Percentiles rank a stretch among this genome's conserved stretches.
Conservation (phyloP, 768 basidiomycete genomes). For the Phylloporus sp. region DNA sequence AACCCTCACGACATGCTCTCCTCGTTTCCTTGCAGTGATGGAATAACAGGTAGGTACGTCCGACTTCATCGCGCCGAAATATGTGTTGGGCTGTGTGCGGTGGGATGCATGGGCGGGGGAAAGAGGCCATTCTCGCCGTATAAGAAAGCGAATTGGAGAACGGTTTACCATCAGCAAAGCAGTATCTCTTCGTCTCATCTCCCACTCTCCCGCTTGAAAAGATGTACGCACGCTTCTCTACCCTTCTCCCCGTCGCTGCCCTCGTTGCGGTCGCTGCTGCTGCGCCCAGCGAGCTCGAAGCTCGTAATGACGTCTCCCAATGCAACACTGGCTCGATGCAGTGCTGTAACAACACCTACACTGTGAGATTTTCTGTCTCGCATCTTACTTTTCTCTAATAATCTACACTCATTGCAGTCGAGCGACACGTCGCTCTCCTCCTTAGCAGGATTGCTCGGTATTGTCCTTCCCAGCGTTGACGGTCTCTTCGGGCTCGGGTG, state of each 20-base stretch:
- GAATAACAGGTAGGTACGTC: background rate
- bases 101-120: background rate
- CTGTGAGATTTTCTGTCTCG: background rate
- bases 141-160: constrained; percentile 4
- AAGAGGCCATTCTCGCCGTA: background rate
- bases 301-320: background rate
- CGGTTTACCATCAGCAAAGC: background rate
- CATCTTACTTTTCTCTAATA: background rate
- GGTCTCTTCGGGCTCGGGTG: constrained; percentile 6
- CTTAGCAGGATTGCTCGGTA: background rate
- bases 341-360: constrained; percentile 4
- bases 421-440: background rate
- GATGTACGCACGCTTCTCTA: constrained; percentile 8
- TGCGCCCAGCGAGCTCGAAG: constrained; percentile 6
- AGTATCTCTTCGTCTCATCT: background rate
- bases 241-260: constrained; percentile 10
- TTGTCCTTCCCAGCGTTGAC: background rate
- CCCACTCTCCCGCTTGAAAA: background rate
- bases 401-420: background rate
- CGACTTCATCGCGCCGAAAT: background rate
- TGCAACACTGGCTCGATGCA: constrained; percentile 7
- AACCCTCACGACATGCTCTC: background rate
- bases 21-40: background rate
- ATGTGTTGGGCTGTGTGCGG: background rate
- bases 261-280: constrained; percentile 6